Base-by-base conservation (phyloP, 768 basidiomycete species). In the Leccinum variicolor region DNA sequence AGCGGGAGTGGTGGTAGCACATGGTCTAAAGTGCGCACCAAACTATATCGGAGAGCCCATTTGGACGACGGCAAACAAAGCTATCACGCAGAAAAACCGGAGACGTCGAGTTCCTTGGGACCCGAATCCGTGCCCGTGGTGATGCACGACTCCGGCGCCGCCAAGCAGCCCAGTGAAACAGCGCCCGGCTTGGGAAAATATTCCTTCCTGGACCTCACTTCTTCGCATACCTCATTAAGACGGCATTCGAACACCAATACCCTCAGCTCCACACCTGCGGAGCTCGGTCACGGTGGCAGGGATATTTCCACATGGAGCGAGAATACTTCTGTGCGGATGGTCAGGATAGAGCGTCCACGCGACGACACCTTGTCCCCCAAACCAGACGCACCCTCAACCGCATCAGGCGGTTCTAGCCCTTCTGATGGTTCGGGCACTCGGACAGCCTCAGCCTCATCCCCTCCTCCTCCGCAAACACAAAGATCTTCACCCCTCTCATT, bases 401-500 rank as follows among this genome's bases (percentile, higher is more conserved):
- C 52, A 26, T 74, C 71, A 31, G 61, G 62, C 31, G 64, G 66
- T 47, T 74, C 71, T 47, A 60, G 62, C 5, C 63, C 72, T 8
- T 72, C 72, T 15, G 65, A 65, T 15, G 50, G 55, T 50, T 69
- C 72, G 6, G 65, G 57, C 9, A 14, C 53, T 43, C 57, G 53
- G 28, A 61, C 62, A 7, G 50, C n/a, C 13, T 66, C 62, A 7
- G 50, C n/a, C 13, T 66, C 64, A 13, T 62, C 31, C 5, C 9
- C 70, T 47, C 57, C 39, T 21, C 62, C 49, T n/a, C 65, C 59
- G 13, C 59, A 63, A 21, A 70, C 70, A n/a, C 62, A 66, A 46
- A 50, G 59, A 26, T 66, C 70, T n/a, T 62, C 64, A 11, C 39
- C 65, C 14, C 81, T 81, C 61, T 79, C 78, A 6, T 79, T 80